A percentile compares a stretch with the other conserved stretches of the same genome.
phyloP scores from a whole-genome alignment of 169 alveolate genomes.

The Perkinsus marinus region DNA sequence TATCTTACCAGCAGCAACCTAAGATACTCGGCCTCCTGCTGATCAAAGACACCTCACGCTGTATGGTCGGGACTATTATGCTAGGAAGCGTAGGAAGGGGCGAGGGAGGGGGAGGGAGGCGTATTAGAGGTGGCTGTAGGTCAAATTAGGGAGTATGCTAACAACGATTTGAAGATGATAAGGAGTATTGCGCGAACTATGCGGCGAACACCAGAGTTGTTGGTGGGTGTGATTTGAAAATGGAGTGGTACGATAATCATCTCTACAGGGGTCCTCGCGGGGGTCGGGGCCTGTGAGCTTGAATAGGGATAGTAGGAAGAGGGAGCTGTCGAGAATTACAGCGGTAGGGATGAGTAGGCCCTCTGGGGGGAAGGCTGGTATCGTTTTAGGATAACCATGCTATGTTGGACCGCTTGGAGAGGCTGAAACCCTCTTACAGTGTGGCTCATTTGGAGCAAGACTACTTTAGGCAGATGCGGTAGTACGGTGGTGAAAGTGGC shows the following conservation, averaged over 20 bases:
- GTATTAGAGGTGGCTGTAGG: neutral
- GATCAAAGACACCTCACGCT: neutral
- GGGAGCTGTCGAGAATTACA: neutral
- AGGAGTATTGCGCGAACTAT: neutral
- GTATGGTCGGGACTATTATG: neutral
- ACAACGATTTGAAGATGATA: neutral
- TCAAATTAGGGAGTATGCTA: neutral
- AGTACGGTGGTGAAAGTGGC: neutral
- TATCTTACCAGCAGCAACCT: neutral
- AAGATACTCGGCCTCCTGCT: neutral
- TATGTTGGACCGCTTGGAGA: neutral
- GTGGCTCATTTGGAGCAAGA: neutral
- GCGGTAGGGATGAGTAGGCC: neutral
- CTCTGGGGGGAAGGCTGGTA: neutral
- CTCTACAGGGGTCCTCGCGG: neutral
- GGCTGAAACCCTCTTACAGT: neutral
- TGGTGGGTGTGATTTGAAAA: neutral
- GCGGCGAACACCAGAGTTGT: neutral
- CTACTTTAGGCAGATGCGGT: neutral
- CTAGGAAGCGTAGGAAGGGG: neutral
- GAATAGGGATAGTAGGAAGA: neutral
- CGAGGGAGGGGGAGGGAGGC: neutral
- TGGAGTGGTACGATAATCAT: neutral
- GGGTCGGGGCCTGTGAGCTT: neutral
- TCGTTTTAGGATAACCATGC: neutral